Conservation (phyloP, 805 yeast species). For the Saccharomyces jurei region DNA sequence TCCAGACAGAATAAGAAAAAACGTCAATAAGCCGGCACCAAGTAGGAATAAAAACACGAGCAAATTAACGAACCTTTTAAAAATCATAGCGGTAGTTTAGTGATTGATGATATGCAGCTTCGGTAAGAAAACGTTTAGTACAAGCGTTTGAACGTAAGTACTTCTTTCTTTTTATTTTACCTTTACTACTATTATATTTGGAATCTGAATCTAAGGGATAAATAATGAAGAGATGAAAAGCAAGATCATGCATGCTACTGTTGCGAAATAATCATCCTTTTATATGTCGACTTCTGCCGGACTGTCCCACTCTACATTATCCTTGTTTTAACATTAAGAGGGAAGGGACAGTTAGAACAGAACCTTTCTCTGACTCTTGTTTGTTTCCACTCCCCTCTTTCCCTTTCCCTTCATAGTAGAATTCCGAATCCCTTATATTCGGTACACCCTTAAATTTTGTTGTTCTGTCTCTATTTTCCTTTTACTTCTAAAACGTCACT, state of each 20-base stretch:
- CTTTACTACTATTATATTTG: background rate
- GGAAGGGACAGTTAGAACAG: background rate
- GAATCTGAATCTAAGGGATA: background rate
- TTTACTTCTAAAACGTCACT: background rate
- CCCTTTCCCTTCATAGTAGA: background rate
- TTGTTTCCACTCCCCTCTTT: background rate
- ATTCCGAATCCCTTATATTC: background rate
- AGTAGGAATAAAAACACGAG: constrained; percentile 31
- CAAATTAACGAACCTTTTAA: constrained; percentile 24
- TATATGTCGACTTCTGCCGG: background rate
- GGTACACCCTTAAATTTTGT: background rate
- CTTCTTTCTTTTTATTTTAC: background rate
- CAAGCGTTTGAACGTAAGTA: background rate
- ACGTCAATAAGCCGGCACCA: constrained; percentile 45
- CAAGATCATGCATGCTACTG: background rate
- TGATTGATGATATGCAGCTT: background rate
- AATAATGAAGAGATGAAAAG: background rate
- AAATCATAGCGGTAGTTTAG: constrained; percentile 9
- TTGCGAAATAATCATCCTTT: background rate
- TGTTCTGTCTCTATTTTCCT: background rate
- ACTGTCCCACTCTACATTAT: background rate
- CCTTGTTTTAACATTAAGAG: background rate
- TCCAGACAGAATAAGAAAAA: constrained; percentile 65
- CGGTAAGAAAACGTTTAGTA: background rate
- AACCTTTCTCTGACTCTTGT: background rate